These are phyloP conservation scores for Papilionanthe hybrid DNA, from an alignment of 116 monocot genomes.

Conservation along the genomic window DNA sequence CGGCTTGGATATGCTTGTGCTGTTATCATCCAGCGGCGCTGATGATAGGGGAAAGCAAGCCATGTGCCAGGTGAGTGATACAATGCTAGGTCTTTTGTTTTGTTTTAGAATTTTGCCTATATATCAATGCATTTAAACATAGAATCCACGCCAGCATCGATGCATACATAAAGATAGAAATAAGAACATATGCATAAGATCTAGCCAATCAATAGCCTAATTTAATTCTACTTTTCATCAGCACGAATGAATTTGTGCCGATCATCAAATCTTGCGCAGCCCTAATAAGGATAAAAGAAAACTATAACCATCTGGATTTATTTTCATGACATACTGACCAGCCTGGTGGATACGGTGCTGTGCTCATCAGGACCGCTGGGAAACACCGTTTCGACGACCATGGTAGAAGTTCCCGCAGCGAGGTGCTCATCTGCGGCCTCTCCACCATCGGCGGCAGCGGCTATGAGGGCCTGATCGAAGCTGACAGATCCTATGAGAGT, in stretches of 20 bases:
- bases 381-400: conserved; percentile 78
- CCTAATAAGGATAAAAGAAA: background rate
- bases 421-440: conserved; percentile 69
- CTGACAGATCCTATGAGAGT: conserved; percentile 56
- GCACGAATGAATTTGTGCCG: background rate
- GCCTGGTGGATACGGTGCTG: conserved; percentile 69
- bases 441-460: conserved; percentile 89
- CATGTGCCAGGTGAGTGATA: too few species aligned
- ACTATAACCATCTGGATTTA: background rate
- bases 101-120: too few species aligned
- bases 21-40: too few species aligned
- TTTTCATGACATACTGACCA: conserved; percentile 36
- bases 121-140: too few species aligned
- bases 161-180: too few species aligned
- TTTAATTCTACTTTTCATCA: background rate
- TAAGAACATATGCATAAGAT: too few species aligned
- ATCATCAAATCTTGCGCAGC: background rate
- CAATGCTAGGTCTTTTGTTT: too few species aligned
- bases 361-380: conserved; percentile 33
- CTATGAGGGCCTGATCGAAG: conserved; percentile 59
- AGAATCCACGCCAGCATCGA: too few species aligned
- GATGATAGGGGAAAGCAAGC: too few species aligned
- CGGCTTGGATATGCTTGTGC: too few species aligned
- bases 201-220: too few species aligned
- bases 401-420: conserved; percentile 43